Percentiles rank a stretch among this genome's conserved stretches.
Conservation (phyloP, 2,329 filamentous ascomycete genomes). For the Diaporthe amygdali region DNA sequence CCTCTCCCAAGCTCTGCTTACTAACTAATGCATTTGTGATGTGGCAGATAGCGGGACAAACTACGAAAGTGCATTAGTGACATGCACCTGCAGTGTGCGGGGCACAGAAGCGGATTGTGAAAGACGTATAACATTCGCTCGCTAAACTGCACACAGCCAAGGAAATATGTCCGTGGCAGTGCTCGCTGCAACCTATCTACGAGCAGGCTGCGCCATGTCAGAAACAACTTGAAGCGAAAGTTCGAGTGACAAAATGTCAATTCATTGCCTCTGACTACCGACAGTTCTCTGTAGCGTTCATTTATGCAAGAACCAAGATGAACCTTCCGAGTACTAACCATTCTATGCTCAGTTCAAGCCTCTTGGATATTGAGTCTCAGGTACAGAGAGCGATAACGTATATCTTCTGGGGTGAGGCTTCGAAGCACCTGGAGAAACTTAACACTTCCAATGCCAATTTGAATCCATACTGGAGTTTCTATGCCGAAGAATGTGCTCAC, state of each 20-base stretch:
- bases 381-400: not conserved
- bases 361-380: not conserved
- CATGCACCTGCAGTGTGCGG: not conserved
- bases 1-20: not conserved
- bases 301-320: not conserved
- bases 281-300: not conserved
- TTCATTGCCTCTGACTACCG: not conserved
- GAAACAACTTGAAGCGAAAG: too few species aligned
- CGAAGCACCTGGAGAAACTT: not conserved
- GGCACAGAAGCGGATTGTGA: not conserved
- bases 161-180: not conserved
- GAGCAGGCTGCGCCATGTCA: not conserved
- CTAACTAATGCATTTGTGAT: not conserved
- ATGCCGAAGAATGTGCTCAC: not conserved
- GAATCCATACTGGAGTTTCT: slow-evolving; percentile 5
- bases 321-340: not conserved
- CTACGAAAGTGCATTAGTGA: not conserved
- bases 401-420: not conserved
- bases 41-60: not conserved
- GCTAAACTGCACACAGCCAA: not conserved
- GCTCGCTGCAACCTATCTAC: not conserved
- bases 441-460: not conserved
- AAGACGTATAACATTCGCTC: not conserved
- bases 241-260: not conserved
- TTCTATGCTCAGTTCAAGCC: not conserved